A percentile compares a stretch with the other conserved stretches of the same genome.
phyloP scores from a whole-genome alignment of 495 filamentous ascomycete species.

The Beverwykella pulmonaria region DNA sequence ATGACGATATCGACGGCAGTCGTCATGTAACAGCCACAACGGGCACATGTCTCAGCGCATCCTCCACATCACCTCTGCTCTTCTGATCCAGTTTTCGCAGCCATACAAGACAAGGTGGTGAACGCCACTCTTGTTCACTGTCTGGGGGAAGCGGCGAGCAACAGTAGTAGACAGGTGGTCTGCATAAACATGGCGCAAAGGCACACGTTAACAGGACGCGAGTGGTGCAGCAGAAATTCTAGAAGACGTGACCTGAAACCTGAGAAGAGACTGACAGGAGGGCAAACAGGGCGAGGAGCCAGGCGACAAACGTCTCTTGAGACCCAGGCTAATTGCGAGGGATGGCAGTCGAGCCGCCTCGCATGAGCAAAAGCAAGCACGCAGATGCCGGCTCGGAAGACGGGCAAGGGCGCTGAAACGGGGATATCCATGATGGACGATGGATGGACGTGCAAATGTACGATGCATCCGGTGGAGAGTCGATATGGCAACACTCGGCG shows the following conservation, averaged over 20 bases:
- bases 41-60: constrained; percentile 5
- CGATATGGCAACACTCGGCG: too few species aligned
- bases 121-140: background rate
- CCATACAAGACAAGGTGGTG: background rate
- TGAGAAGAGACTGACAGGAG: constrained; percentile 8
- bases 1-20: background rate
- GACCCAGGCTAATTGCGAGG: constrained; percentile 18
- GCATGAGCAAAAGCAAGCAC: background rate
- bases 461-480: too few species aligned
- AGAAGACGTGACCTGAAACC: constrained; percentile 25
- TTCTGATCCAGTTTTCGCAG: background rate
- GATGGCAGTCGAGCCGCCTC: background rate
- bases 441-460: too few species aligned
- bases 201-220: constrained; percentile 15
- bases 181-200: constrained; percentile 21
- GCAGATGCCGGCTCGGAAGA: background rate
- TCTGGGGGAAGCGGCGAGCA: background rate
- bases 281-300: background rate
- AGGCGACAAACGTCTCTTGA: constrained; percentile 1
- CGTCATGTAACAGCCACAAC: constrained; percentile 12
- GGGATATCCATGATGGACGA: too few species aligned
- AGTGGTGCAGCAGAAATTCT: constrained; percentile 1
- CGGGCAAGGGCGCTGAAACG: background rate
- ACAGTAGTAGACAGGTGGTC: background rate
- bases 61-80: background rate